Conservation (phyloP, 768 basidiomycete genomes). For the Trametes punicea region DNA sequence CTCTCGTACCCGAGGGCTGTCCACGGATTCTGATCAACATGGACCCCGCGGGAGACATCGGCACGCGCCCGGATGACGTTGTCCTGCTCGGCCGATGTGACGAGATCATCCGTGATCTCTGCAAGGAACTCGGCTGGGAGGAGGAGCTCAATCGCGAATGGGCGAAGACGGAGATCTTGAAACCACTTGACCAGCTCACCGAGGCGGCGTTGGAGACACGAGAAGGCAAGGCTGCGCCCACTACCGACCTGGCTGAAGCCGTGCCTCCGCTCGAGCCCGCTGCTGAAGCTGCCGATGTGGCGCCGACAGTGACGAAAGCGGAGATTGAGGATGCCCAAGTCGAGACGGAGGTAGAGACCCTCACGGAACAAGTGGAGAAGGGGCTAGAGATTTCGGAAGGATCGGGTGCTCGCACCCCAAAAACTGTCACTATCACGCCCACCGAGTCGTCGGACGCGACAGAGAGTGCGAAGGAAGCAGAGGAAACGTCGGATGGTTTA, state of each 20-base stretch:
- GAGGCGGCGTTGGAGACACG: background rate
- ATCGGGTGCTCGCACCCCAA: background rate
- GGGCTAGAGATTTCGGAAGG: slow-evolving; percentile 12
- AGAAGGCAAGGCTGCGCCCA: background rate
- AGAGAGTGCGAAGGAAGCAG: background rate
- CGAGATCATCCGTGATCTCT: slow-evolving; percentile 57
- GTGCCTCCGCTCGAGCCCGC: background rate
- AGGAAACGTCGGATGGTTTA: background rate
- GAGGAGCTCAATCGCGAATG: slow-evolving; percentile 27
- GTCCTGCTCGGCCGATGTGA: slow-evolving; percentile 72
- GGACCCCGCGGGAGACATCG: slow-evolving; percentile 71
- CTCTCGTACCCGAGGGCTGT: slow-evolving; percentile 46
- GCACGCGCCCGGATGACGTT: slow-evolving; percentile 53
- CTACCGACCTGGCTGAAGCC: background rate
- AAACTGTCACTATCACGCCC: background rate
- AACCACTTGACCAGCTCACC: slow-evolving; percentile 3
- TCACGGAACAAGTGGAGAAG: slow-evolving; percentile 9
- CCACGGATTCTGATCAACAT: slow-evolving; percentile 88
- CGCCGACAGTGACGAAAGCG: background rate
- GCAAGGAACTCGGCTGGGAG: slow-evolving; percentile 71
- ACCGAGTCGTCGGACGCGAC: background rate
- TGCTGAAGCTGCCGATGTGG: background rate
- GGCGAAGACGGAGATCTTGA: slow-evolving; percentile 26
- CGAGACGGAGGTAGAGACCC: slow-evolving; percentile 7
- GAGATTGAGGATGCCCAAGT: slow-evolving; percentile 4